Percentiles rank a stretch among this genome's conserved stretches.
Conservation (phyloP, 768 basidiomycete species). For the Filobasidium floriforme region DNA sequence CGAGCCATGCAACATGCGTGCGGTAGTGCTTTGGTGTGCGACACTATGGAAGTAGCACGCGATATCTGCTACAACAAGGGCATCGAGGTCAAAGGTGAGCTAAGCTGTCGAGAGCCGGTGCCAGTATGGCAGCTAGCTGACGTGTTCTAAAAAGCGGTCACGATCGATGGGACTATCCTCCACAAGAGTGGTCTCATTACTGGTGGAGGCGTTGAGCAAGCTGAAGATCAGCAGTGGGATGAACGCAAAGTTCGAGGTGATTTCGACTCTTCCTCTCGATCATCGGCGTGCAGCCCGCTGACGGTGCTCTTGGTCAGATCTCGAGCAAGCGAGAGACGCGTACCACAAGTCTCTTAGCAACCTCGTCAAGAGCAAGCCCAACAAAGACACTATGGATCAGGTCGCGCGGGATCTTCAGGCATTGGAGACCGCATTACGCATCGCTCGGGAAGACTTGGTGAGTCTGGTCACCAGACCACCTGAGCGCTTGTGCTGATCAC, state of each 20-base stretch:
- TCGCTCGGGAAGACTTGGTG: conserved; percentile 77
- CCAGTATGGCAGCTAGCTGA: background rate
- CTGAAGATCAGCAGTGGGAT: conserved; percentile 24
- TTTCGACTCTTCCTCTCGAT: background rate
- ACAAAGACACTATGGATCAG: conserved; percentile 73
- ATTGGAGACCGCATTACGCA: conserved; percentile 65
- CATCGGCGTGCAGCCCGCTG: background rate
- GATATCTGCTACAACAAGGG: conserved; percentile 88
- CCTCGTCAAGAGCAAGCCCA: conserved; percentile 71
- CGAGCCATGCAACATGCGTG: conserved; percentile 95
- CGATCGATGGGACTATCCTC: conserved; percentile 90
- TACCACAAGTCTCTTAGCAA: conserved; percentile 71
- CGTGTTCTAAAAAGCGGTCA: conserved; percentile 60
- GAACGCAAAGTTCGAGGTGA: background rate
- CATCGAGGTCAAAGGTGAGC: conserved; percentile 88
- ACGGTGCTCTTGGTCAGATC: conserved; percentile 40
- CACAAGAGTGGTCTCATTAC: conserved; percentile 97
- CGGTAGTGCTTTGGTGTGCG: conserved; percentile 89
- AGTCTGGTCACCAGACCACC: conserved; percentile 28
- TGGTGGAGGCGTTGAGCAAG: conserved; percentile 60
- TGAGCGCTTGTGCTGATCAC: background rate
- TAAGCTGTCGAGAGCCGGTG: conserved; percentile 1
- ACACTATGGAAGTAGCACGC: conserved; percentile 84
- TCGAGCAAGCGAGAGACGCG: conserved; percentile 60
- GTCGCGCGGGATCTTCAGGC: conserved; percentile 68